A percentile compares a stretch with the other conserved stretches of the same genome.
phyloP scores from a whole-genome alignment of 2,329 filamentous ascomycete species.

The Corynespora cassiicola region DNA sequence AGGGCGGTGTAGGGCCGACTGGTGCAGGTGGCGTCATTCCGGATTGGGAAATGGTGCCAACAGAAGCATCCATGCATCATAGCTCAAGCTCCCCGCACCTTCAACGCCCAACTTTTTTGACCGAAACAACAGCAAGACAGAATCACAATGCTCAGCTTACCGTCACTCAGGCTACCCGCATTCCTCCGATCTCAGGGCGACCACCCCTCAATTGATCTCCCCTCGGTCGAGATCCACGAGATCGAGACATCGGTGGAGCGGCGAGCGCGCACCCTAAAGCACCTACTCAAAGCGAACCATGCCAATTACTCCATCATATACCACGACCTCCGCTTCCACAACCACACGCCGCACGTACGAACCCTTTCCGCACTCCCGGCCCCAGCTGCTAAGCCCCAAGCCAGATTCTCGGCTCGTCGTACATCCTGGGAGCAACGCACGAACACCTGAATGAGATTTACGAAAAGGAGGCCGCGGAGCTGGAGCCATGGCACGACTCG shows the following conservation, averaged over 20 bases:
- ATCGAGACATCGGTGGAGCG: constrained; percentile 83
- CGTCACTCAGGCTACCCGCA: constrained; percentile 22
- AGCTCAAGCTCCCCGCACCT: constrained; percentile 11
- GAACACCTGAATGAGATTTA: constrained; percentile 81
- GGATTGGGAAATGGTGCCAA: constrained; percentile 23
- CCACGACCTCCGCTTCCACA: constrained; percentile 76
- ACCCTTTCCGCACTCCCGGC: constrained; percentile 19
- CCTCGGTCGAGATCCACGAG: constrained; percentile 75
- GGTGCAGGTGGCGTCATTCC: constrained; percentile 30
- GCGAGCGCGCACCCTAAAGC: constrained; percentile 82
- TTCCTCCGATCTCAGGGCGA: constrained; percentile 11
- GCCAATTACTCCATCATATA: constrained; percentile 86
- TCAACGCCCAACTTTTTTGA: constrained; percentile 25
- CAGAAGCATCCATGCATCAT: constrained; percentile 13
- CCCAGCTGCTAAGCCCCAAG: constrained; percentile 37
- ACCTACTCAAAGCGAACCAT: constrained; percentile 90
- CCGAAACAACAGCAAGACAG: constrained; percentile 10
- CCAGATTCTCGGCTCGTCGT: constrained; percentile 80
- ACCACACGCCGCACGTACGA: constrained; percentile 77
- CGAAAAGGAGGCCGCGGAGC: constrained; percentile 72
- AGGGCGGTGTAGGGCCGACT: no score
- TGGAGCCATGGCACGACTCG: constrained; percentile 83
- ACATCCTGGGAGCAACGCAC: constrained; percentile 78
- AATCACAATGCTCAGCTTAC: constrained; percentile 20
- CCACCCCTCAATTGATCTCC: constrained; percentile 56